These are phyloP conservation scores for Lactuca sativa DNA, from an alignment of 129 eudicot genomes.

Conservation along the genomic window DNA sequence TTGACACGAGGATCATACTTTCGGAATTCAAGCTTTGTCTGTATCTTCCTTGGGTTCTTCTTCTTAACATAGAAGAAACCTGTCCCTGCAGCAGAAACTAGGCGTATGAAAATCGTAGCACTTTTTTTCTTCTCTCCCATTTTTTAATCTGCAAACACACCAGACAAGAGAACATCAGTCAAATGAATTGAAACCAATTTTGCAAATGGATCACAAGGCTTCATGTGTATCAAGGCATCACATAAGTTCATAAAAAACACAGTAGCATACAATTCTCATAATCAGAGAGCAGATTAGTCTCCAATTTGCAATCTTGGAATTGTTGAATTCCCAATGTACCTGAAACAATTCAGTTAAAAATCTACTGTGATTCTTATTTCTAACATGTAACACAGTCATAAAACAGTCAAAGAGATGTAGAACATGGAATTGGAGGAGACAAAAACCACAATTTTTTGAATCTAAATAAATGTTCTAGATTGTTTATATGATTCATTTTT, in stretches of 20 bases:
- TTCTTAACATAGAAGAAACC: conserved; percentile 92
- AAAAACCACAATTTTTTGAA: not conserved
- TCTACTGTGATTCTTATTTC: not conserved
- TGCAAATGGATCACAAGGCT: not conserved
- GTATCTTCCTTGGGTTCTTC: conserved; percentile 82
- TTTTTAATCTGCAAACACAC: conserved; percentile 19
- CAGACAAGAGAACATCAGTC: conserved; percentile 5
- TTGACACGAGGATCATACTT: conserved; percentile 95
- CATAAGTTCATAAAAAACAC: not conserved
- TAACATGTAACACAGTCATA: conserved; percentile 5
- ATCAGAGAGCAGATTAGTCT: not conserved
- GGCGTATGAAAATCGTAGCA: conserved; percentile 62
- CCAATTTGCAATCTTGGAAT: not conserved
- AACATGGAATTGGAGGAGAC: not conserved
- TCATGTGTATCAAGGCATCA: not conserved
- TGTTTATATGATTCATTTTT: no score
- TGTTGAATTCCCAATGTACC: not conserved
- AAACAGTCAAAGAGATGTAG: conserved; percentile 13
- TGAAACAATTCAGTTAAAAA: not conserved
- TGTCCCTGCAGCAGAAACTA: conserved; percentile 95
- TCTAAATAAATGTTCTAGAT: no score
- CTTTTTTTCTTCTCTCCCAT: conserved; percentile 94
- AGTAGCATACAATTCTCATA: conserved; percentile 14
- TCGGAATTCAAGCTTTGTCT: conserved; percentile 76
- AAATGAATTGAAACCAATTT: not conserved